Evolutionary conservation across 345 rosid genomes (phyloP).

Genomic region (Adansonia digitata): DNA sequence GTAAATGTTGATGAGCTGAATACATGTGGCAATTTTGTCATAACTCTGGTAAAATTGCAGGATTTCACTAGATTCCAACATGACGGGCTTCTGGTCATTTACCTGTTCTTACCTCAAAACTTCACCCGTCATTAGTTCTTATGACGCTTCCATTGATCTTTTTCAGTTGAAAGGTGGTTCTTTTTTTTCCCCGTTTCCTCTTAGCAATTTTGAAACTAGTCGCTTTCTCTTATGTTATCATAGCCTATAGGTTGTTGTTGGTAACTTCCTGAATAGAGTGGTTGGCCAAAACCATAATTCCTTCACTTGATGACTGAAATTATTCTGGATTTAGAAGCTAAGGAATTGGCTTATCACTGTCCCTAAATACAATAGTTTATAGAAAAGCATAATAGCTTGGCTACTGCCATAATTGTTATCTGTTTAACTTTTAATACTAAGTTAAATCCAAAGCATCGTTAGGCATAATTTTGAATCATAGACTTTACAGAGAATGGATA

Average conservation of each 20-base stretch:
- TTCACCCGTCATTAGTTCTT: conserved; percentile 7
- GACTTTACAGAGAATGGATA: not conserved
- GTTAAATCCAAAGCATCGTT: not conserved
- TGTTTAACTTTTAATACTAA: not conserved
- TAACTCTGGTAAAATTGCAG: not conserved
- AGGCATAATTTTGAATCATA: not conserved
- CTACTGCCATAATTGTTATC: not conserved
- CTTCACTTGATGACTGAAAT: not conserved
- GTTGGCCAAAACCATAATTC: not conserved
- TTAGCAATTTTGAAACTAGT: not conserved
- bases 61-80: not conserved
- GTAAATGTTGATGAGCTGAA: not conserved
- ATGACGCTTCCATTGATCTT: not conserved
- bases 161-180: not conserved
- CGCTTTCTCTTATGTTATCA: not conserved
- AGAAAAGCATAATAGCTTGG: not conserved
- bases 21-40: conserved; percentile 5
- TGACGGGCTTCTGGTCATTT: conserved; percentile 1
- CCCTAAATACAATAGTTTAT: not conserved
- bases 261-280: not conserved
- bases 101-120: not conserved
- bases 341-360: not conserved
- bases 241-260: not conserved
- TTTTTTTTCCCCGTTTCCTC: not conserved
- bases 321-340: not conserved